Evolutionary conservation across 192 early-diverging fungal genomes (phyloP).

Genomic region (Coemansia sp.): DNA sequence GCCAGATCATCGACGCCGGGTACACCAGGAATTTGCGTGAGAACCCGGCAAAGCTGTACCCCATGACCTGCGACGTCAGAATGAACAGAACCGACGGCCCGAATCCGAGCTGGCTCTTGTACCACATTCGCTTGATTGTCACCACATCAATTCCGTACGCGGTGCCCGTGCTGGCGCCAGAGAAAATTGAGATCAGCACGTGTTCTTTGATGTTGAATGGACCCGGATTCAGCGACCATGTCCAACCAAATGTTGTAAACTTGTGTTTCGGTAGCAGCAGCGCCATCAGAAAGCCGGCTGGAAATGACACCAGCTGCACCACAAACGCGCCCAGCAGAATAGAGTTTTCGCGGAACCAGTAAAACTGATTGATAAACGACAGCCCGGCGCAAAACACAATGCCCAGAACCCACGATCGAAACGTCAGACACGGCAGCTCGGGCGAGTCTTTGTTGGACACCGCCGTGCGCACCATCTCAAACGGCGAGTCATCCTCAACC

Average conservation of each 20-base stretch:
- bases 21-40: constrained; percentile 78
- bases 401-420: constrained; percentile 71
- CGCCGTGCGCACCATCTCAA: constrained; percentile 65
- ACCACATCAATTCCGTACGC: constrained; percentile 75
- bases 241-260: constrained; percentile 51
- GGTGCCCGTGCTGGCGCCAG: constrained; percentile 63
- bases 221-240: constrained; percentile 72
- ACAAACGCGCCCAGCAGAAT: constrained; percentile 65
- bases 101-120: constrained; percentile 63
- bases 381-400: constrained; percentile 61
- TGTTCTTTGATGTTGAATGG: constrained; percentile 90
- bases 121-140: constrained; percentile 63
- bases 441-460: constrained; percentile 70
- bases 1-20: constrained; percentile 88
- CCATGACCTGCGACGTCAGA: constrained; percentile 65
- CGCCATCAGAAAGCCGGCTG: constrained; percentile 65
- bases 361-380: constrained; percentile 75
- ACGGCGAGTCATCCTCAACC: constrained; percentile 53
- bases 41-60: constrained; percentile 66
- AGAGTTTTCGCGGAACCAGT: constrained; percentile 82
- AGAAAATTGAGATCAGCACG: constrained; percentile 76
- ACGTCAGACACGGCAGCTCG: constrained; percentile 62
- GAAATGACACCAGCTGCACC: constrained; percentile 72
- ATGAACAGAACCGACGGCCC: constrained; percentile 62
- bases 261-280: constrained; percentile 55